Base-by-base conservation (phyloP, 495 filamentous ascomycete species). In the Hypoxylon intermedium region DNA sequence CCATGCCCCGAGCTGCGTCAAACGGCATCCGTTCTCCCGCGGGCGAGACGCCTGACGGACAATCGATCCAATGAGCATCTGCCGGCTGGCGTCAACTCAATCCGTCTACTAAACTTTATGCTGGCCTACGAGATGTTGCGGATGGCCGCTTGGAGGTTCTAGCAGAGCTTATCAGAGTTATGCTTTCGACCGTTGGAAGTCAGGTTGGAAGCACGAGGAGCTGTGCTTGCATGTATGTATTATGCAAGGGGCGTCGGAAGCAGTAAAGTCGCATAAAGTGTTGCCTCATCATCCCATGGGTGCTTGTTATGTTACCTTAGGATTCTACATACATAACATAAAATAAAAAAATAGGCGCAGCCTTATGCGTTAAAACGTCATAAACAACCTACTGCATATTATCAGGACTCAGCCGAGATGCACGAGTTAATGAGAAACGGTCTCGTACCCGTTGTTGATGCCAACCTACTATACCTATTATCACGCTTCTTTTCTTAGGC, bases 41-140 rank as follows among this genome's bases (percentile, higher is more conserved):
- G 62, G n/a, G n/a, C 62, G 62, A 65, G 62, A 65, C 62, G 62
- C 62, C 56, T 33, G 62, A 52, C 52, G 52, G 56, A 57, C 51
- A 48, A 60, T 60, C 52, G 62, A 57, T 60, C 62, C 62, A 65
- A 65, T 60, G 46, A 65, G 36, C 55, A 60, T 60, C 62, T 65
- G 56, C 56, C 62, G 61, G 61, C 51, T 65, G 61, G 61, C 61
- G 61, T 65, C 46, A 58, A 64, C 44, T 49, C 23, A 44, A 55
- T 58, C 28, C 42, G 50, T 36, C 31, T 36, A 56, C 36, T 41
- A 48, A 6, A 18, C 36, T 15, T 57, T 48, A 47, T 57, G 43
- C 43, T 44, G 34, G 21, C 30, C 19, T 19, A 20, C n/a, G 41
- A 6, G n/a, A 19, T 23, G 41, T 11, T 44, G 19, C n/a, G 26